Evolutionary conservation across 2,329 filamentous ascomycete species (phyloP).

Genomic region (Emmonsia crescens): DNA sequence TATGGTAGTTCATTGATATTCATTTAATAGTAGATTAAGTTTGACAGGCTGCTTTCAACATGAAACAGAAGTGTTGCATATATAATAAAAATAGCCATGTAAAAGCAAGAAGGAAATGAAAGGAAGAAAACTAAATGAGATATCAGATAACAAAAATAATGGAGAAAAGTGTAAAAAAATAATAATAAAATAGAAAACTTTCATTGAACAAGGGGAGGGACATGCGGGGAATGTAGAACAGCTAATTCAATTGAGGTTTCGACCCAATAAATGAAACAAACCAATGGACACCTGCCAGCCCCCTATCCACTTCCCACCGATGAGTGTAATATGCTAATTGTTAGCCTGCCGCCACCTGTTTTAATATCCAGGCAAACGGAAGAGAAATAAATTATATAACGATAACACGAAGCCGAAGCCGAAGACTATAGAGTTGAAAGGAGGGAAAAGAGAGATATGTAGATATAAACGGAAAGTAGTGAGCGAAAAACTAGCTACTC

Average conservation of each 20-base stretch:
- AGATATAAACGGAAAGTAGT: not conserved
- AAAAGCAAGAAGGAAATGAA: not conserved
- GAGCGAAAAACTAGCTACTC: not conserved
- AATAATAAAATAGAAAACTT: not conserved
- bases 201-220: too few species aligned
- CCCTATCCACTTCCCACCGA: not conserved
- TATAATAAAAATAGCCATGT: not conserved
- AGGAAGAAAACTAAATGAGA: not conserved
- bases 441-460: not conserved
- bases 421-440: not conserved
- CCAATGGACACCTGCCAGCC: not conserved
- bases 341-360: not conserved
- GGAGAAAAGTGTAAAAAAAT: not conserved
- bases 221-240: not conserved
- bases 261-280: not conserved
- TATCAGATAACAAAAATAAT: not conserved
- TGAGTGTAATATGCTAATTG: not conserved
- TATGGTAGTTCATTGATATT: not conserved
- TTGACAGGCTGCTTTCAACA: too few species aligned
- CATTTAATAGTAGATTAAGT: too few species aligned
- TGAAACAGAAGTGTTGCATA: too few species aligned
- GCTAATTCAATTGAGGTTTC: too few species aligned
- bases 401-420: not conserved
- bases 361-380: not conserved
- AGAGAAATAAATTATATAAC: not conserved